A percentile compares a stretch with the other conserved stretches of the same genome.
Conservation (phyloP, 192 early-diverging fungal species). For the Coemansia sp. region DNA sequence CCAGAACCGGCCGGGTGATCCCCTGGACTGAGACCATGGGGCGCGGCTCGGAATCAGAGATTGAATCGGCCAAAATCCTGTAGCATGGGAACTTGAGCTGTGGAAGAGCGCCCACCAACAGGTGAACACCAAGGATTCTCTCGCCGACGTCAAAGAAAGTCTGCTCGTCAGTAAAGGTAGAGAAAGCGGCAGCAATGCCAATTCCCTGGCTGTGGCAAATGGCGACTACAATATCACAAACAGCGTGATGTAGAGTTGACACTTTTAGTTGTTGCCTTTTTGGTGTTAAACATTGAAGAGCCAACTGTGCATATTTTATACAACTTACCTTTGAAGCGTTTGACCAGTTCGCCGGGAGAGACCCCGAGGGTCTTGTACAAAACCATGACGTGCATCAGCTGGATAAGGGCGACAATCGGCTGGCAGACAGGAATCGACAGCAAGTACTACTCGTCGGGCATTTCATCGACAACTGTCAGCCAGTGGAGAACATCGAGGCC, state of each 20-base stretch:
- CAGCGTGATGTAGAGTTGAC: neutral
- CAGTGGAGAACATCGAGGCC: slow-evolving; percentile 81
- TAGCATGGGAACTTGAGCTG: slow-evolving; percentile 58
- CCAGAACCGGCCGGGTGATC: neutral
- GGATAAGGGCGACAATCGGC: slow-evolving; percentile 86
- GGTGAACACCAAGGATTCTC: slow-evolving; percentile 81
- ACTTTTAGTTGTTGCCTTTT: neutral
- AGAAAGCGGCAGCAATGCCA: slow-evolving; percentile 83
- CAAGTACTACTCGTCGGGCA: slow-evolving; percentile 73
- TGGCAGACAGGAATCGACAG: slow-evolving; percentile 74
- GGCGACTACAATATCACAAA: slow-evolving; percentile 19
- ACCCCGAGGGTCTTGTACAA: slow-evolving; percentile 66
- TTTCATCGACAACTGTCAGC: slow-evolving; percentile 67
- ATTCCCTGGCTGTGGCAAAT: slow-evolving; percentile 94
- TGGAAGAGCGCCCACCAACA: slow-evolving; percentile 84
- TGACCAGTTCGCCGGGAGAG: slow-evolving; percentile 49
- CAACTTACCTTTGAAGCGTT: slow-evolving; percentile 36
- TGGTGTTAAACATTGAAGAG: neutral
- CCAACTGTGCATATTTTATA: neutral
- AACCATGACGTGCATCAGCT: slow-evolving; percentile 81
- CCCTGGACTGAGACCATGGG: slow-evolving; percentile 30
- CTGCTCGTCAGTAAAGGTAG: slow-evolving; percentile 75
- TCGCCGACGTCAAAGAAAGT: slow-evolving; percentile 76
- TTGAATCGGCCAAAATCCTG: neutral
- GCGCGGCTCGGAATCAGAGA: neutral